Evolutionary conservation across 1,284 basidiomycete species (phyloP).

Genomic region (Neolentinus lepideus): DNA sequence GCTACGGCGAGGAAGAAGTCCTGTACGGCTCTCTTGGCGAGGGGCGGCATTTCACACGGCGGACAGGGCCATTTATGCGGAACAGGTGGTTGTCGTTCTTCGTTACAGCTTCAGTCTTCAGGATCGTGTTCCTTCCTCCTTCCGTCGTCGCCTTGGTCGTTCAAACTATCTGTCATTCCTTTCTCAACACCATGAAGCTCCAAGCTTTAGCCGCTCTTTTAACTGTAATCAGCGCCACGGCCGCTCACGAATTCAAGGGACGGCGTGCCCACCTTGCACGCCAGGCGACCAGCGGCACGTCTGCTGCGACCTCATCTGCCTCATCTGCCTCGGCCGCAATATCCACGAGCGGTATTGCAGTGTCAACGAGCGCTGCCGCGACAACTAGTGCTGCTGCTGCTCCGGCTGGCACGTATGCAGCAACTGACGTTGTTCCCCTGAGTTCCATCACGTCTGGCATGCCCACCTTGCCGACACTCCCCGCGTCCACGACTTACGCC

Average conservation of each 20-base stretch:
- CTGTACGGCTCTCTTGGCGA: background rate
- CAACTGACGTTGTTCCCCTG: conserved; percentile 40
- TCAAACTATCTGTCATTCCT: conserved; percentile 3
- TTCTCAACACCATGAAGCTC: conserved; percentile 32
- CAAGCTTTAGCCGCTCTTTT: conserved; percentile 36
- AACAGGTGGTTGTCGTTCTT: background rate
- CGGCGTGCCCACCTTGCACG: conserved; percentile 18
- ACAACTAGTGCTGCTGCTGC: conserved; percentile 21
- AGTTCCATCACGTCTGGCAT: conserved; percentile 64
- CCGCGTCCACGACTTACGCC: conserved; percentile 44
- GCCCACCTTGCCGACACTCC: conserved; percentile 43
- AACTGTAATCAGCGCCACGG: conserved; percentile 25
- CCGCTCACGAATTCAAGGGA: conserved; percentile 24
- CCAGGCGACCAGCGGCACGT: conserved; percentile 9
- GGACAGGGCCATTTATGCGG: background rate
- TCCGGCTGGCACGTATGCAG: conserved; percentile 6
- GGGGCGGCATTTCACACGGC: background rate
- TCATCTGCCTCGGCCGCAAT: conserved; percentile 15
- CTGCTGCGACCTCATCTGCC: conserved; percentile 15
- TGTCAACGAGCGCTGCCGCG: conserved; percentile 5
- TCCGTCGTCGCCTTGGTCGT: conserved; percentile 9
- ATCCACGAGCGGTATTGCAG: conserved; percentile 11
- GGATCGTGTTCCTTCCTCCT: conserved; percentile 4
- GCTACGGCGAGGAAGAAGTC: background rate
- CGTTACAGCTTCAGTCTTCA: background rate